These are phyloP conservation scores for Xylariaceae sp. DNA, from an alignment of 2,329 filamentous ascomycete genomes.

Conservation along the genomic window DNA sequence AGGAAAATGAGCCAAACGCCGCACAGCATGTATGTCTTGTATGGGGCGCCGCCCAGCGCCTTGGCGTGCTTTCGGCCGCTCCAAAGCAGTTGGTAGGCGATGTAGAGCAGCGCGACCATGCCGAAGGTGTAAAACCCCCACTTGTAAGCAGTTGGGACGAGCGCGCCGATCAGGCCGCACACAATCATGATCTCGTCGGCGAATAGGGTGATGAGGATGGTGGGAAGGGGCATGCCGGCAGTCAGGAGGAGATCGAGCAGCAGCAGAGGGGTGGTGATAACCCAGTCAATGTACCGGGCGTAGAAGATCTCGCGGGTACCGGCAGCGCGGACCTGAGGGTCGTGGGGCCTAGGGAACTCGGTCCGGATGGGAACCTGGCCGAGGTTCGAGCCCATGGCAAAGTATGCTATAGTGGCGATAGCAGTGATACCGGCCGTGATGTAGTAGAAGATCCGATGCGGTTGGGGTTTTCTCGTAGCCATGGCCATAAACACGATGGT, in stretches of 20 bases:
- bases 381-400: conserved; percentile 58
- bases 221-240: conserved; percentile 56
- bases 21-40: conserved; percentile 44
- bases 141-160: conserved; percentile 56
- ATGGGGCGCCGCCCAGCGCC: conserved; percentile 45
- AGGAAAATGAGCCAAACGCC: conserved; percentile 52
- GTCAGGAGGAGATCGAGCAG: conserved; percentile 56
- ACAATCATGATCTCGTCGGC: conserved; percentile 61
- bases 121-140: conserved; percentile 60
- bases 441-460: conserved; percentile 56
- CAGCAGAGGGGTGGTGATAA: conserved; percentile 55
- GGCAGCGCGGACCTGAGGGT: conserved; percentile 36
- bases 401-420: conserved; percentile 56
- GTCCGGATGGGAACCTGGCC: conserved; percentile 57
- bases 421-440: conserved; percentile 52
- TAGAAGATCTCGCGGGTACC: conserved; percentile 58
- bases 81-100: conserved; percentile 50
- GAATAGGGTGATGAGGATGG: conserved; percentile 53
- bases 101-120: conserved; percentile 46
- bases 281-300: conserved; percentile 59
- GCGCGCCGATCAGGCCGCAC: conserved; percentile 57
- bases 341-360: conserved; percentile 41
- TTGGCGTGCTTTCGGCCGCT: conserved; percentile 50
- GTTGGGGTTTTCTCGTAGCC: conserved; percentile 44
- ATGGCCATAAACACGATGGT: conserved; percentile 47